A percentile compares a stretch with the other conserved stretches of the same genome.
phyloP scores from a whole-genome alignment of 768 basidiomycete genomes.

The Trametes coccinea region DNA sequence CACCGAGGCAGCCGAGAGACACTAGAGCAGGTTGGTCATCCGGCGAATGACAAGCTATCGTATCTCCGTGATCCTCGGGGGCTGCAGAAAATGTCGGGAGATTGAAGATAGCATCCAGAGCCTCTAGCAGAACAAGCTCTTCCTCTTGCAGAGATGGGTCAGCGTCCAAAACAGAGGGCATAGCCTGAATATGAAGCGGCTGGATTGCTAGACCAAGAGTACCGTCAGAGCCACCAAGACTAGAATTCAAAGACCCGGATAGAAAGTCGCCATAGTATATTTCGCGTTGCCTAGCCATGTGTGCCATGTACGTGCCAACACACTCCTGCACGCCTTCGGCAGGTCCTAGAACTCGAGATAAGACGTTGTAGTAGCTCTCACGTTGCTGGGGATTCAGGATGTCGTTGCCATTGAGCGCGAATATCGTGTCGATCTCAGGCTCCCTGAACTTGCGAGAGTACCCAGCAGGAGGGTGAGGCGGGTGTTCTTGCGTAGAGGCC shows the following conservation, averaged over 20 bases:
- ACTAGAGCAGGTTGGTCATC: not conserved
- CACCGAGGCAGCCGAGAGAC: slow-evolving; percentile 13
- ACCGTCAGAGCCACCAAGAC: not conserved
- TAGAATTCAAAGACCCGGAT: not conserved
- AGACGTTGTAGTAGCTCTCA: slow-evolving; percentile 48
- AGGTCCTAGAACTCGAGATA: slow-evolving; percentile 50
- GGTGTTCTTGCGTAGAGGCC: not conserved
- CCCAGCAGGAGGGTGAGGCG: slow-evolving; percentile 4
- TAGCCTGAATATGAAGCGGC: too few relatives aligned
- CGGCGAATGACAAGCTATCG: not conserved
- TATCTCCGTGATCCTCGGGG: not conserved
- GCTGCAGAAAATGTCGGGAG: not conserved
- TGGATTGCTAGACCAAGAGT: not conserved
- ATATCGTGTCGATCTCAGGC: slow-evolving; percentile 9
- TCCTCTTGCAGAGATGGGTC: not conserved
- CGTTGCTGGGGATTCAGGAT: slow-evolving; percentile 48
- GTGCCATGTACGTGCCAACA: slow-evolving; percentile 51
- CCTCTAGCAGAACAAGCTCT: not conserved
- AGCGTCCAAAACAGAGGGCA: not conserved
- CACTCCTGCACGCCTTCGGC: slow-evolving; percentile 49
- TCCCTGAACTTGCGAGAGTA: slow-evolving; percentile 11
- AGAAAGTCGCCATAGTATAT: slow-evolving; percentile 48
- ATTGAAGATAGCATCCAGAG: slow-evolving; percentile 3
- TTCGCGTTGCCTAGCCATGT: slow-evolving; percentile 50
- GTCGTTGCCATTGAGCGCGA: slow-evolving; percentile 33